Evolutionary conservation across 768 basidiomycete species (phyloP).

Genomic region (Neoboletus subvelutipes): DNA sequence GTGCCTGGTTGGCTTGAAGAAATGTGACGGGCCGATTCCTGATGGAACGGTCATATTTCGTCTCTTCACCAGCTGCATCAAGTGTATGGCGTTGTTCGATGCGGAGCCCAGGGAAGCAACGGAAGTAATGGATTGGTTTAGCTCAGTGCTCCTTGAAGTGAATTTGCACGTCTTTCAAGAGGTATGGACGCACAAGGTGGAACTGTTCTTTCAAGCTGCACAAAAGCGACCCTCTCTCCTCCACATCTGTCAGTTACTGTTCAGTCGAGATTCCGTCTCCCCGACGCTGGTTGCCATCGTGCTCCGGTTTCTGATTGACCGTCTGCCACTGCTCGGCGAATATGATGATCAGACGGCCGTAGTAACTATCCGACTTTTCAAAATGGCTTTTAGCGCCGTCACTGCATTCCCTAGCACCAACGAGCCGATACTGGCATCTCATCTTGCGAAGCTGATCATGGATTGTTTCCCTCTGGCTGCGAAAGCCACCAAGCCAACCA

Average conservation of each 20-base stretch:
- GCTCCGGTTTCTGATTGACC: slow-evolving; percentile 79
- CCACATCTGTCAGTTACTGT: slow-evolving; percentile 81
- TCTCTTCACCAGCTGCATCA: slow-evolving; percentile 82
- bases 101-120: slow-evolving; percentile 64
- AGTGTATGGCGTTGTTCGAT: slow-evolving; percentile 83
- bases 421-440: slow-evolving; percentile 90
- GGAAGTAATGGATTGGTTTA: slow-evolving; percentile 83
- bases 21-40: slow-evolving; percentile 72
- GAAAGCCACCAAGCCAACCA: slow-evolving; percentile 84
- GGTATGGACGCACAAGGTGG: slow-evolving; percentile 92
- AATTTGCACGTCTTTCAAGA: slow-evolving; percentile 93
- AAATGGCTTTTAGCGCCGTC: slow-evolving; percentile 92
- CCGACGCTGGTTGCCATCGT: slow-evolving; percentile 86
- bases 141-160: slow-evolving; percentile 72
- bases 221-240: slow-evolving; percentile 77
- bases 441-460: slow-evolving; percentile 92
- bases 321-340: slow-evolving; percentile 81
- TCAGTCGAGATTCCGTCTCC: slow-evolving; percentile 73
- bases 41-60: slow-evolving; percentile 87
- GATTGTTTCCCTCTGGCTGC: slow-evolving; percentile 94
- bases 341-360: slow-evolving; percentile 79
- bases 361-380: slow-evolving; percentile 88
- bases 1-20: slow-evolving; percentile 72
- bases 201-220: slow-evolving; percentile 81
- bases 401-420: slow-evolving; percentile 69